phyloP scores from a whole-genome alignment of 768 basidiomycete species.

The Trichaptum fuscoviolaceum region DNA sequence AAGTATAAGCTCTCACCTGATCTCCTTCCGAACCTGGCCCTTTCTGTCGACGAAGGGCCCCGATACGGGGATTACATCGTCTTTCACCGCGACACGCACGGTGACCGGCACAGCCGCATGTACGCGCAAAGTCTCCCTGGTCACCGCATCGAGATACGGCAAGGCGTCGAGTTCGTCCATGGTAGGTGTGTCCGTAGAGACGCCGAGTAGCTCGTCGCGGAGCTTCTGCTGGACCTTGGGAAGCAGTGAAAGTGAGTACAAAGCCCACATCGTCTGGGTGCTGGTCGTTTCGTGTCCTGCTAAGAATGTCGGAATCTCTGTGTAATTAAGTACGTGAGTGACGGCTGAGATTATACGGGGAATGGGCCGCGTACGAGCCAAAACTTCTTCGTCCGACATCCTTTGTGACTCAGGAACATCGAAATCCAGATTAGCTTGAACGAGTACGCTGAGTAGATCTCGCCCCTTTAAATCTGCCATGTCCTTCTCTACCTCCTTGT shows the following conservation, averaged over 20 bases:
- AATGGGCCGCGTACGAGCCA: slow-evolving; percentile 20
- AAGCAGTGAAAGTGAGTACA: slow-evolving; percentile 28
- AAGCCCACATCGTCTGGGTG: slow-evolving; percentile 25
- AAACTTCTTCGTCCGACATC: slow-evolving; percentile 29
- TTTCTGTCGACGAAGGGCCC: slow-evolving; percentile 9
- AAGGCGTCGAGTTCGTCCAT: slow-evolving; percentile 28
- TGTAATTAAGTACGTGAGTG: neutral
- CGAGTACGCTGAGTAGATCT: slow-evolving; percentile 9
- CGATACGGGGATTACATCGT: slow-evolving; percentile 16
- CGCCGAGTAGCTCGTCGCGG: slow-evolving; percentile 27
- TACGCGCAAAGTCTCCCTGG: slow-evolving; percentile 18
- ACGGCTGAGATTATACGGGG: neutral
- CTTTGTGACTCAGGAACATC: slow-evolving; percentile 23
- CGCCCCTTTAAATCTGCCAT: slow-evolving; percentile 13
- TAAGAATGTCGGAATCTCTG: slow-evolving; percentile 16
- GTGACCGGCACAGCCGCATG: slow-evolving; percentile 12
- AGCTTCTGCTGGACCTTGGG: slow-evolving; percentile 30
- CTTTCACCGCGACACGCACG: slow-evolving; percentile 9
- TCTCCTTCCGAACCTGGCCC: slow-evolving; percentile 6
- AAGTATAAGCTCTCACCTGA: slow-evolving; percentile 4
- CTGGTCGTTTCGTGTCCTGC: slow-evolving; percentile 8
- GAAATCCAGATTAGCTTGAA: slow-evolving; percentile 26
- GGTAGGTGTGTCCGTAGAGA: slow-evolving; percentile 15
- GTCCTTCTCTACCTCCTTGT: slow-evolving; percentile 23
- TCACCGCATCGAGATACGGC: slow-evolving; percentile 26